Evolutionary conservation across 2,329 filamentous ascomycete species (phyloP), one percentile per base, ranked within the genome.

Genomic region (Neonectria magnoliae): DNA sequence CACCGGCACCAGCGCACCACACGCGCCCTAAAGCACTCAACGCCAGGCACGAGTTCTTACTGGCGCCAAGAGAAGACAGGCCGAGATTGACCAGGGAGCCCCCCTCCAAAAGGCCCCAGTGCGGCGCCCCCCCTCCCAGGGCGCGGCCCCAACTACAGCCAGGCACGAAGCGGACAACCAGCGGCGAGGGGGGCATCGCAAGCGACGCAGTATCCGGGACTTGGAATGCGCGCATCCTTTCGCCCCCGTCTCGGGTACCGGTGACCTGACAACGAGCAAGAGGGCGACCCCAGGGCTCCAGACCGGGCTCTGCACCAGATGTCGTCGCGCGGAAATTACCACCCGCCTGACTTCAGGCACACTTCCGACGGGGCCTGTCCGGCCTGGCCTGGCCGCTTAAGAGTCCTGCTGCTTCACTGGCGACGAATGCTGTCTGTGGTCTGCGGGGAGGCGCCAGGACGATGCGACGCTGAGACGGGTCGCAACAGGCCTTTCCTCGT

Each of bases 161-260:
- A 63, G 61, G 61, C 63, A 63, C 56, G 59, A 42, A 48, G 58
- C 50, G 64, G 65, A 63, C 66, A 29, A 62, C 60, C 54, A 62
- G 52, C 50, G 54, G 36, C 42, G 48, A 36, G 18, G 38, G 9
- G 27, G 55, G 56, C n/a, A 60, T 58, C 60, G 65, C 60, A 71
- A 62, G 64, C 58, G 66, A 59, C 31, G 18, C 48, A 31, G 70
- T 72, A 73, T 53, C 47, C 22, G 62, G 58, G 64, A 72, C 68
- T 62, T 60, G 57, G 52, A 60, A 54, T 44, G 20, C 11, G 14
- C 36, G 38, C 51, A 42, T 38, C 16, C 16, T 45, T 13, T 45
- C n/a, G 29, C 63, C 27, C 18, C 9, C 65, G 64, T 65, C 64
- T 63, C 60, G 70, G 58, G 71, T 73, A 73, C 68, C 18, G 48